These are phyloP conservation scores for Eutrema salsugineum DNA, from an alignment of 441 rosid genomes.

Conservation along the genomic window DNA sequence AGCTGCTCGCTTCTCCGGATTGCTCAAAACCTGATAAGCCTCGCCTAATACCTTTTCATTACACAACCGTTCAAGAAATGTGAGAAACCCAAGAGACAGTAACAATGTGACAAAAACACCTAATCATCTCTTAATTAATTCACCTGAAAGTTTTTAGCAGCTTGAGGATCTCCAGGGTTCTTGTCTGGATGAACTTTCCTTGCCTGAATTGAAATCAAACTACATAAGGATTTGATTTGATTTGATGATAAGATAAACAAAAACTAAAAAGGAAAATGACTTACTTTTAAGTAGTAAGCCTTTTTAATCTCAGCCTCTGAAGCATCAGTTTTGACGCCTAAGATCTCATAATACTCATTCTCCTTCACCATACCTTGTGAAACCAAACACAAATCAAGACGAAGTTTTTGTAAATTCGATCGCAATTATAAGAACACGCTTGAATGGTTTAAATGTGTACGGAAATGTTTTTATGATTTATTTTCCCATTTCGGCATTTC, in stretches of 20 bases:
- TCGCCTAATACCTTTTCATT: constrained; percentile 77
- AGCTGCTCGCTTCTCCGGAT: constrained; percentile 84
- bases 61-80: not conserved
- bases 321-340: constrained; percentile 74
- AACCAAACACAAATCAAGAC: constrained; percentile 10
- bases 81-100: constrained; percentile 2
- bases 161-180: constrained; percentile 83
- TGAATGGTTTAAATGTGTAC: not conserved
- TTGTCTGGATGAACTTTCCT: constrained; percentile 90
- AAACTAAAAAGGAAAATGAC: not conserved
- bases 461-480: not conserved
- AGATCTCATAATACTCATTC: constrained; percentile 58
- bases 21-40: constrained; percentile 92
- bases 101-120: not conserved
- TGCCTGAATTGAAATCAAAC: constrained; percentile 44
- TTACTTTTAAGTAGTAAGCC: constrained; percentile 86
- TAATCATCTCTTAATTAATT: not conserved
- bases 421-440: not conserved
- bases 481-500: not conserved
- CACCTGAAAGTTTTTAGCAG: constrained; percentile 93
- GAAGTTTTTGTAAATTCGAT: not conserved
- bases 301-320: constrained; percentile 85
- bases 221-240: no score
- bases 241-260: no score
- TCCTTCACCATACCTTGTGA: constrained; percentile 63